phyloP scores from a whole-genome alignment of 139 green algal species.

The Chlorella sp. region DNA sequence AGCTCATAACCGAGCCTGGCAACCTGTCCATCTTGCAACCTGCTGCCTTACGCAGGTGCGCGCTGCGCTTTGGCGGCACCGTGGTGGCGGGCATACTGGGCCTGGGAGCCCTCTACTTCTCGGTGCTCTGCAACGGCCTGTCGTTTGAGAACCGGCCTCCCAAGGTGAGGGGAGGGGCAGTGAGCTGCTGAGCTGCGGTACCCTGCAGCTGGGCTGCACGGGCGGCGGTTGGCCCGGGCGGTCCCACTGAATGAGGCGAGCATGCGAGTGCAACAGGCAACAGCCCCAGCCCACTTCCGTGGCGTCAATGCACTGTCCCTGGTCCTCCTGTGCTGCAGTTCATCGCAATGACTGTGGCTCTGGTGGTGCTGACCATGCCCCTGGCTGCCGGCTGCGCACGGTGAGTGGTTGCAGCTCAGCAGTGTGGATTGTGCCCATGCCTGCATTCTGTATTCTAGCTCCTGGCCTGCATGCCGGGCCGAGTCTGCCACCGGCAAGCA shows the following conservation, averaged over 20 bases:
- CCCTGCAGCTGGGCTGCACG: no score
- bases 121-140: constrained; percentile 8
- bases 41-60: neutral
- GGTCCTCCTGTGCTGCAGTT: neutral
- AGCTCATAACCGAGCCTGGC: no score
- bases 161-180: neutral
- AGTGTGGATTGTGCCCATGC: no score
- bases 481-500: no score
- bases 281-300: neutral
- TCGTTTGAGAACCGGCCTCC: neutral
- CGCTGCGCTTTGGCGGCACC: constrained; percentile 25
- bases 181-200: neutral
- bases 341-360: constrained; percentile 1
- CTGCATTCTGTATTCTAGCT: no score
- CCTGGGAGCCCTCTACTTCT: constrained; percentile 26
- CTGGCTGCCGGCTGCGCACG: constrained; percentile 2
- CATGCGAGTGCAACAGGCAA: no score
- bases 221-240: no score
- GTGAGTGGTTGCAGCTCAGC: neutral
- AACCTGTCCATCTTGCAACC: neutral
- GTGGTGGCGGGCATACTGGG: constrained; percentile 27
- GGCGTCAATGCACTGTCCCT: neutral
- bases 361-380: constrained; percentile 4
- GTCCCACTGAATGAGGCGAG: no score
- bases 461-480: no score